A percentile compares a stretch with the other conserved stretches of the same genome.
Conservation (phyloP, 2,329 filamentous ascomycete species). For the Aspergillus awamori region DNA sequence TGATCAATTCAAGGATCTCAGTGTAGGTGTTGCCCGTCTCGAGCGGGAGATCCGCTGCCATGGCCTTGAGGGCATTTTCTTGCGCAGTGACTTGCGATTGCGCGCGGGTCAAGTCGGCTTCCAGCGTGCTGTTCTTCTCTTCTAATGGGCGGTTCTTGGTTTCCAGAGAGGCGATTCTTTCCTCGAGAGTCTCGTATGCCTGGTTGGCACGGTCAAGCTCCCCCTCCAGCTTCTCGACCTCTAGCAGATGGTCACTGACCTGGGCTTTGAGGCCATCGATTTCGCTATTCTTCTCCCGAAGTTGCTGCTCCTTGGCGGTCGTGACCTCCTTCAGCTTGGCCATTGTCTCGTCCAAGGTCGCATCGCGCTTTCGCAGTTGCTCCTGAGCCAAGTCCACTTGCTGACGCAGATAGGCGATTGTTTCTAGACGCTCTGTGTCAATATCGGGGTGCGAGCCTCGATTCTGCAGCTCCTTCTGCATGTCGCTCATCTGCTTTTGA, state of each 20-base stretch:
- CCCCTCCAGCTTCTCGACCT: slow-evolving; percentile 40
- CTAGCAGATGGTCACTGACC: slow-evolving; percentile 37
- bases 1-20: slow-evolving; percentile 45
- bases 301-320: slow-evolving; percentile 35
- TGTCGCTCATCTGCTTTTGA: slow-evolving; percentile 35
- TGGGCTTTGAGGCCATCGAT: slow-evolving; percentile 41
- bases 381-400: slow-evolving; percentile 38
- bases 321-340: slow-evolving; percentile 38
- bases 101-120: slow-evolving; percentile 38
- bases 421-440: slow-evolving; percentile 35
- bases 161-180: slow-evolving; percentile 38
- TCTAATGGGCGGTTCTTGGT: slow-evolving; percentile 40
- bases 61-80: slow-evolving; percentile 40
- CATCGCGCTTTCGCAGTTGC: slow-evolving; percentile 40
- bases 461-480: slow-evolving; percentile 37
- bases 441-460: slow-evolving; percentile 25
- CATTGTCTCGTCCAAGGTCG: slow-evolving; percentile 37
- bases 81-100: slow-evolving; percentile 42
- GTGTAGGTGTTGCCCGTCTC: slow-evolving; percentile 39
- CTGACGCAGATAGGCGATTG: slow-evolving; percentile 36
- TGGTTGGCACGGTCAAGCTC: slow-evolving; percentile 37
- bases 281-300: slow-evolving; percentile 40
- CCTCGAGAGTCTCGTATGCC: slow-evolving; percentile 39
- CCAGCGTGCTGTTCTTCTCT: slow-evolving; percentile 41
- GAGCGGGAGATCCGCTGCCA: slow-evolving; percentile 40